Percentiles rank a stretch among this genome's conserved stretches.
Conservation (phyloP, 2,329 filamentous ascomycete genomes). For the Teratosphaeriaceae sp. region DNA sequence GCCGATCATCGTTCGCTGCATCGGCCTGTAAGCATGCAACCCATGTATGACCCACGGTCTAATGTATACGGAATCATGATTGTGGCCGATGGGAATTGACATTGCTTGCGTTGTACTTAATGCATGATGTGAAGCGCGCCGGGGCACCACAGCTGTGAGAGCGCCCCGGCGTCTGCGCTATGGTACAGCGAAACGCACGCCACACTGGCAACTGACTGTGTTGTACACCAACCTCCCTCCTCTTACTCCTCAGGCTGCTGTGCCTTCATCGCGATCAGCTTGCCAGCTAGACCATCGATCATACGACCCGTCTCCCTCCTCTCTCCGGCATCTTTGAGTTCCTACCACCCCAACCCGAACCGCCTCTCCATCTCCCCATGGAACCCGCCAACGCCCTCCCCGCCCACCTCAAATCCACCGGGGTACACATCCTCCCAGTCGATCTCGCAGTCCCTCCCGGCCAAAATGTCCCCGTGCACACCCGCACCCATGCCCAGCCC, state of each 20-base stretch:
- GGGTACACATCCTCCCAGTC: conserved; percentile 92
- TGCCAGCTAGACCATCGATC: too few species aligned
- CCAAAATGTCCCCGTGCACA: conserved; percentile 85
- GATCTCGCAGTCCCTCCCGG: conserved; percentile 68
- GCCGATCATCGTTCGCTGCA: too few species aligned
- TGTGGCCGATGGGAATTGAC: too few species aligned
- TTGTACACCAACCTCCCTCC: conserved; percentile 2
- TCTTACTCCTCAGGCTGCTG: neutral
- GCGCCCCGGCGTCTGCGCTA: too few species aligned
- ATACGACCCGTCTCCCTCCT: conserved; percentile 1
- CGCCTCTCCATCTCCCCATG: conserved; percentile 93
- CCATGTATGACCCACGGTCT: too few species aligned
- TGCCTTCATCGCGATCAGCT: too few species aligned
- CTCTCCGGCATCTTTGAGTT: neutral
- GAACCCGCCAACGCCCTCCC: conserved; percentile 60
- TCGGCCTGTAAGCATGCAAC: too few species aligned
- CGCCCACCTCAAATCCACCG: conserved; percentile 64
- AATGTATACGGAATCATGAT: too few species aligned
- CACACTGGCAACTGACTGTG: too few species aligned
- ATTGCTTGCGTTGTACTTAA: too few species aligned
- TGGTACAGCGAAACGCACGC: conserved; percentile 4
- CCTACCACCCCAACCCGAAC: conserved; percentile 65
- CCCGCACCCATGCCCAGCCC: conserved; percentile 45
- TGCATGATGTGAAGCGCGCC: too few species aligned
- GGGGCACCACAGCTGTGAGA: too few species aligned